Evolutionary conservation across 202 grass and related monocot species (phyloP).

Genomic region (Zoysia matrella): DNA sequence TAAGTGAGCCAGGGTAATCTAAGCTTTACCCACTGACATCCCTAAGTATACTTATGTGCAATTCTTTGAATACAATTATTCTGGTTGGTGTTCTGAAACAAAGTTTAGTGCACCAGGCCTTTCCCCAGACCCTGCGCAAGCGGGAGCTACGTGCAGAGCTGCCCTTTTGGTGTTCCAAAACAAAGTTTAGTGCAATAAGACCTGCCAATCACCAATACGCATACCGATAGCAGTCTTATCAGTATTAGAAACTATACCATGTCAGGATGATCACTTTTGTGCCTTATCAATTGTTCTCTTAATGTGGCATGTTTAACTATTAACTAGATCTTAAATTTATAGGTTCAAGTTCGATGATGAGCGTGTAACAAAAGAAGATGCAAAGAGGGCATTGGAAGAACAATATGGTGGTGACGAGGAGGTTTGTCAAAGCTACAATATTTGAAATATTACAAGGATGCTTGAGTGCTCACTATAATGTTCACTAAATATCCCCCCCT

Average conservation of each 20-base stretch:
- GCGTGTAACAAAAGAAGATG: conserved; percentile 94
- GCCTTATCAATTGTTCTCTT: conserved; percentile 1
- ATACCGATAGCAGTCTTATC: not conserved
- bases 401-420: conserved; percentile 98
- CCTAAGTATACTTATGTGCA: not conserved
- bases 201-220: not conserved
- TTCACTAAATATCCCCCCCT: not conserved
- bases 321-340: conserved; percentile 36
- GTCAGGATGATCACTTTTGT: not conserved
- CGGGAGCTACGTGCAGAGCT: too few relatives aligned
- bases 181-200: not conserved
- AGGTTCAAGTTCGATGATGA: conserved; percentile 99
- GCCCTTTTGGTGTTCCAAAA: too few relatives aligned
- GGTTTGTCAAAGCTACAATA: conserved; percentile 49
- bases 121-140: too few relatives aligned
- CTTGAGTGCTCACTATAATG: not conserved
- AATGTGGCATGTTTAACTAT: not conserved
- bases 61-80: not conserved
- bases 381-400: conserved; percentile 83
- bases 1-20: not conserved
- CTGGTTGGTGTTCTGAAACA: not conserved
- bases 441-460: not conserved
- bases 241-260: conserved; percentile 8
- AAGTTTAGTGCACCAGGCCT: not conserved
- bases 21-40: not conserved